Evolutionary conservation across 1,284 basidiomycete species (phyloP), one percentile per base, ranked within the genome.

Genomic region (Golubevia pallescens): DNA sequence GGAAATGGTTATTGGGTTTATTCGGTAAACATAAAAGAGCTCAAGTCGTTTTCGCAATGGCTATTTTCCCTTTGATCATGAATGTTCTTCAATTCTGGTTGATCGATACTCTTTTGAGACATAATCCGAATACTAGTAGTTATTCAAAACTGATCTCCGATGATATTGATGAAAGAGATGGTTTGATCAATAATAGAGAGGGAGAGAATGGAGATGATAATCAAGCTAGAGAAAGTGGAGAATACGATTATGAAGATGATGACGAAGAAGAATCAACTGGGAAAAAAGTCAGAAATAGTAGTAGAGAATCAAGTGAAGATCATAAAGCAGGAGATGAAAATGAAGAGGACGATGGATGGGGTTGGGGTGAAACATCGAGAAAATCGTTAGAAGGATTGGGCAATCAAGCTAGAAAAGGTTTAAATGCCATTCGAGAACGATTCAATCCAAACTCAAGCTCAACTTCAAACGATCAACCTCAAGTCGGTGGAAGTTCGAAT

Each of bases 1-100:
- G 77, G 34, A 65, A 67, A 1, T 79, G 77, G 77, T 64, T 84
- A 14, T 58, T 84, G 23, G 63, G 64, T 53, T 60, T 82, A 20
- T 82, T 82, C 34, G 79, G 79, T 58, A 72, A 63, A 42, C 64
- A 76, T 59, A 74, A 74, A 55, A 24, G 16, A 32, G 58, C 69
- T n/a, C 80, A 84, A 54, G 75, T 84, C n/a, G 68, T 84, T 61
- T 84, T 84, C 62, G 73, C 71, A n/a, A 82, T 84, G 81, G 75
- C 77, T 2, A 38, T 82, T 1, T 82, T 84, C 65, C 81, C 81
- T 2, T 69, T 83, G n/a, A 73, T 70, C 34, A 84, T 84, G 80
- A 84, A 84, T 62, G 67, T 73, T 16, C 20, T 83, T 7, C 73
- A 80, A 63, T 84, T 84, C 75, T 84, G 80, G 80, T 71, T 84